These are phyloP conservation scores for Sanghuangporus baumii DNA, from an alignment of 1,284 basidiomycete genomes.

Conservation along the genomic window DNA sequence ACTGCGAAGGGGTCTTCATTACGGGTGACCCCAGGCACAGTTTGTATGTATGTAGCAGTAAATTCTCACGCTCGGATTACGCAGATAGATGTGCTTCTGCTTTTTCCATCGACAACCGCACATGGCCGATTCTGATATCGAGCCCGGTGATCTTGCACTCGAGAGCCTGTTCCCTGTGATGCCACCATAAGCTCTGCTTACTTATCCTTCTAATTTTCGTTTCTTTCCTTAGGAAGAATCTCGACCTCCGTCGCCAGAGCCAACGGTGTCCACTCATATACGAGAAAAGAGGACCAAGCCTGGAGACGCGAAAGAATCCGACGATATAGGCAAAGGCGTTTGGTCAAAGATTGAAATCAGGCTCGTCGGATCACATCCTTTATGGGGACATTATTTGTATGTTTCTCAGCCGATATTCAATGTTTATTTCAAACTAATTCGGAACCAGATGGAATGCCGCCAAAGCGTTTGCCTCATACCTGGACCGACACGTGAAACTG, in stretches of 20 bases:
- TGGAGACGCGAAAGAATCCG: background rate
- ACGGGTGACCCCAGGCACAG: too few relatives aligned
- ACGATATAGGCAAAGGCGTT: slow-evolving; percentile 11
- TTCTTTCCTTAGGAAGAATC: slow-evolving; percentile 2
- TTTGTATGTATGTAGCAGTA: too few relatives aligned
- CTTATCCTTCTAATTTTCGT: background rate
- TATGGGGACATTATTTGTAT: slow-evolving; percentile 90
- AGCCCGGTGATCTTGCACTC: background rate
- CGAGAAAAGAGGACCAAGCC: background rate
- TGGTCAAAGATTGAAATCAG: slow-evolving; percentile 57
- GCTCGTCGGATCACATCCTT: slow-evolving; percentile 82
- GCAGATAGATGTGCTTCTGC: too few relatives aligned
- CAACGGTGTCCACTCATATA: slow-evolving; percentile 5
- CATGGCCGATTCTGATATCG: too few relatives aligned
- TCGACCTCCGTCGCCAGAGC: slow-evolving; percentile 6
- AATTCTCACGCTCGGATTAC: too few relatives aligned
- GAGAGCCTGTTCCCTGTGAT: slow-evolving; percentile 6
- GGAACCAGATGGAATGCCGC: slow-evolving; percentile 81
- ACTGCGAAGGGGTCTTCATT: too few relatives aligned
- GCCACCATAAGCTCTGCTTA: background rate
- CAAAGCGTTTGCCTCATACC: slow-evolving; percentile 65
- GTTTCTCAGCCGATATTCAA: slow-evolving; percentile 24
- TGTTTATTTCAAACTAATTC: background rate
- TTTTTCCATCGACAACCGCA: too few relatives aligned
- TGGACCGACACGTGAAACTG: slow-evolving; percentile 51